Conservation (phyloP, 2,329 filamentous ascomycete genomes). For the Mollisia scopiformis region DNA sequence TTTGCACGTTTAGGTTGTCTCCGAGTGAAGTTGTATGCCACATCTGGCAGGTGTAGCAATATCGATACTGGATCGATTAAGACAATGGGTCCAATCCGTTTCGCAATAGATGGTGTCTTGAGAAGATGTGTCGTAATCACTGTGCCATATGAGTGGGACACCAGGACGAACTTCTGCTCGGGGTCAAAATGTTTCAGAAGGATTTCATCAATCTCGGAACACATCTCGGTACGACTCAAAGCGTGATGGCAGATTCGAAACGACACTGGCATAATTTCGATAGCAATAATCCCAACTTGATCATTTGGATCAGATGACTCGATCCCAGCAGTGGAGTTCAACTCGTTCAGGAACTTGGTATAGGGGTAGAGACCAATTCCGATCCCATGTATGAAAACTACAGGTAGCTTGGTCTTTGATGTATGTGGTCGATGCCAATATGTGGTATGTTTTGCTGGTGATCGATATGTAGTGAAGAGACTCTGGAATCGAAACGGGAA, state of each 20-base stretch:
- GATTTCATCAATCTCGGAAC: conserved; percentile 54
- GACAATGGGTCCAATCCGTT: conserved; percentile 51
- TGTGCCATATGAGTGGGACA: conserved; percentile 56
- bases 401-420: conserved; percentile 55
- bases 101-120: conserved; percentile 42
- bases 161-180: conserved; percentile 52
- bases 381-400: conserved; percentile 67
- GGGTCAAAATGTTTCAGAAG: conserved; percentile 51
- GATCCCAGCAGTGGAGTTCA: conserved; percentile 44
- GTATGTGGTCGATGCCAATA: conserved; percentile 67
- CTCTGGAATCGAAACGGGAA: conserved; percentile 58
- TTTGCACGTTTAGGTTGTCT: conserved; percentile 50
- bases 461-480: conserved; percentile 47
- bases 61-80: conserved; percentile 64
- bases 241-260: conserved; percentile 57
- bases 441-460: conserved; percentile 50
- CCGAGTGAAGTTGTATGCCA: conserved; percentile 64
- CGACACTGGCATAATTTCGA: conserved; percentile 62
- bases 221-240: conserved; percentile 50
- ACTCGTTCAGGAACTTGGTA: conserved; percentile 53
- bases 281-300: conserved; percentile 57
- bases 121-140: conserved; percentile 60
- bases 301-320: conserved; percentile 42
- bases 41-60: conserved; percentile 62
- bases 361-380: conserved; percentile 63